Percentiles rank a stretch among this genome's conserved stretches.
phyloP scores from a whole-genome alignment of 148 eudicot genomes.

The Hydrangea macrophylla region DNA sequence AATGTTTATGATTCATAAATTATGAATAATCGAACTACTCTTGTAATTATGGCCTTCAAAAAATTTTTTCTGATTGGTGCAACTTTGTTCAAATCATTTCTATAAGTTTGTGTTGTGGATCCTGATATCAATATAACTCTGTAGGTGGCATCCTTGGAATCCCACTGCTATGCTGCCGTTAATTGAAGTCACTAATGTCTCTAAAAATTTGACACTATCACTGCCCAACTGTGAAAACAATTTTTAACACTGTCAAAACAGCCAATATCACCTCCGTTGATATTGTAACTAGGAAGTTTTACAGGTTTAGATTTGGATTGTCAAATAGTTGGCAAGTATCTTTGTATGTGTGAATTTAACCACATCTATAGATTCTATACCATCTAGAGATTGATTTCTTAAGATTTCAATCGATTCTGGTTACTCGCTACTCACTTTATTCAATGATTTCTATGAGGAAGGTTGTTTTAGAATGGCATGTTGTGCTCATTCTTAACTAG shows the following conservation, averaged over 20 bases:
- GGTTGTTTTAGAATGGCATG: constrained; percentile 9
- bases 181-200: too few species aligned
- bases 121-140: too few species aligned
- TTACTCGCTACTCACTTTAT: background rate
- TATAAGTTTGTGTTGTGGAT: background rate
- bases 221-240: too few species aligned
- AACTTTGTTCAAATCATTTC: background rate
- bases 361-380: background rate
- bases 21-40: too few species aligned
- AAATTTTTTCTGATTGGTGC: background rate
- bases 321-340: background rate
- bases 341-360: background rate
- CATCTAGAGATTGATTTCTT: background rate
- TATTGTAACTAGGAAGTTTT: background rate
- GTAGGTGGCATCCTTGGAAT: too few species aligned
- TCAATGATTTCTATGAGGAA: background rate
- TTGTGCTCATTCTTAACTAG: background rate
- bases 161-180: too few species aligned
- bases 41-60: background rate
- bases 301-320: background rate
- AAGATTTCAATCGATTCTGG: background rate
- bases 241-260: too few species aligned
- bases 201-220: too few species aligned
- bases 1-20: too few species aligned
- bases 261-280: too few species aligned